phyloP scores from a whole-genome alignment of 805 yeast genomes.

The Metschnikowia similis region DNA sequence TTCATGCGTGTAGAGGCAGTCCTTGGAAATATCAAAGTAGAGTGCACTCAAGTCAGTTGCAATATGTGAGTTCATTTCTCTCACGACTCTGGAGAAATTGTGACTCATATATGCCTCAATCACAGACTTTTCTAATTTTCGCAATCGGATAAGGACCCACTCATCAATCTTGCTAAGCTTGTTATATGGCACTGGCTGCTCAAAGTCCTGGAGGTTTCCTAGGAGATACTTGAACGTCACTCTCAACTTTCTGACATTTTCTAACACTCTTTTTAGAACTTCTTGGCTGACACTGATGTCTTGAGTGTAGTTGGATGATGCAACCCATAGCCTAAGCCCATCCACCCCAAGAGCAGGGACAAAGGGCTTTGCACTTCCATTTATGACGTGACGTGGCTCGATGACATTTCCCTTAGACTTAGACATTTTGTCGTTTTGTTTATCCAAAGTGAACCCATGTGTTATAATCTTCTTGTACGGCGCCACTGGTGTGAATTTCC shows the following conservation, averaged over 20 bases:
- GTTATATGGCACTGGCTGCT: conserved; percentile 33
- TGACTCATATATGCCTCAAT: conserved; percentile 47
- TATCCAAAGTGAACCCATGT: conserved; percentile 91
- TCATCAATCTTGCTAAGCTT: conserved; percentile 49
- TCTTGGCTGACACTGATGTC: conserved; percentile 76
- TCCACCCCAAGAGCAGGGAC: conserved; percentile 76
- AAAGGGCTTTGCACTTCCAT: conserved; percentile 47
- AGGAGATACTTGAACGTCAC: conserved; percentile 75
- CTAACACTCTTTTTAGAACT: conserved; percentile 70
- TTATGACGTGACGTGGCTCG: conserved; percentile 61
- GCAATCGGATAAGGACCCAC: conserved; percentile 54
- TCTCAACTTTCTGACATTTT: conserved; percentile 75
- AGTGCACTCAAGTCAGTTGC: conserved; percentile 73
- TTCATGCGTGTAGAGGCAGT: conserved; percentile 71
- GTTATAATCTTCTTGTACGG: conserved; percentile 80
- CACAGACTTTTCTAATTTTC: conserved; percentile 40
- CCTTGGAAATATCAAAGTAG: conserved; percentile 85
- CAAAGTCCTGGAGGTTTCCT: conserved; percentile 62
- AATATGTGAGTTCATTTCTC: conserved; percentile 65
- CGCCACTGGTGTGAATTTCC: conserved; percentile 29
- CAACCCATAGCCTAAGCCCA: conserved; percentile 87
- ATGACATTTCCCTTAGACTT: conserved; percentile 85
- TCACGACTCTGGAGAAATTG: conserved; percentile 68
- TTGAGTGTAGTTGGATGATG: conserved; percentile 78
- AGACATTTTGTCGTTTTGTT: conserved; percentile 85